Conservation (phyloP, 2,329 filamentous ascomycete genomes). For the Coleophoma eucalyptorum region DNA sequence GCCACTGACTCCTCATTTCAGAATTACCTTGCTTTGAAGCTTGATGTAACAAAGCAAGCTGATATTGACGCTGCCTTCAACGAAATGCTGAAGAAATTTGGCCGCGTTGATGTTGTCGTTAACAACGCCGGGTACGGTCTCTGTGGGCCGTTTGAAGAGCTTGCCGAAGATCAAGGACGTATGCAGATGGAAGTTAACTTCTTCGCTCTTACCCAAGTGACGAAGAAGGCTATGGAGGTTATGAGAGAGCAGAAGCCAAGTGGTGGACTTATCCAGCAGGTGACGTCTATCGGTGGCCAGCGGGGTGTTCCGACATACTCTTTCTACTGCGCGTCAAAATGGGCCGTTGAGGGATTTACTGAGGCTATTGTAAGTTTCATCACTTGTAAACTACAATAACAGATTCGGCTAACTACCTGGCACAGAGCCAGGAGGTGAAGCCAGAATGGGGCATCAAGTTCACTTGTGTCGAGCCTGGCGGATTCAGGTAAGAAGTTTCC, state of each 20-base stretch:
- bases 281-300: constrained; percentile 35
- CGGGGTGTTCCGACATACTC: constrained; percentile 28
- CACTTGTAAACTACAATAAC: too few species aligned
- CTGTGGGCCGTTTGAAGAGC: constrained; percentile 46
- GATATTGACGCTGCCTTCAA: constrained; percentile 29
- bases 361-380: too few species aligned
- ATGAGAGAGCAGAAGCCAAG: constrained; percentile 29
- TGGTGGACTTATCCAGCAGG: constrained; percentile 35
- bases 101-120: constrained; percentile 50
- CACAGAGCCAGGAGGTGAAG: constrained; percentile 30
- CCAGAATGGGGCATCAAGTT: constrained; percentile 35
- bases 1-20: constrained; percentile 2
- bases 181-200: constrained; percentile 57
- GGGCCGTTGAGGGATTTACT: constrained; percentile 37
- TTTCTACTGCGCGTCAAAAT: constrained; percentile 37
- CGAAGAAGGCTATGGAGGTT: constrained; percentile 28
- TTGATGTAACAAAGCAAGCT: constrained; percentile 51
- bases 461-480: constrained; percentile 36
- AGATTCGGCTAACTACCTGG: too few species aligned
- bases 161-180: constrained; percentile 42
- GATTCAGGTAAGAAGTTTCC: constrained; percentile 16
- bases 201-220: constrained; percentile 50
- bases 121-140: constrained; percentile 61
- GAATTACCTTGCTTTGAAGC: constrained; percentile 43
- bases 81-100: constrained; percentile 41